Percentiles rank a stretch among this genome's conserved stretches.
phyloP scores from a whole-genome alignment of 805 yeast species.

The Saccharomycopsis sp. region DNA sequence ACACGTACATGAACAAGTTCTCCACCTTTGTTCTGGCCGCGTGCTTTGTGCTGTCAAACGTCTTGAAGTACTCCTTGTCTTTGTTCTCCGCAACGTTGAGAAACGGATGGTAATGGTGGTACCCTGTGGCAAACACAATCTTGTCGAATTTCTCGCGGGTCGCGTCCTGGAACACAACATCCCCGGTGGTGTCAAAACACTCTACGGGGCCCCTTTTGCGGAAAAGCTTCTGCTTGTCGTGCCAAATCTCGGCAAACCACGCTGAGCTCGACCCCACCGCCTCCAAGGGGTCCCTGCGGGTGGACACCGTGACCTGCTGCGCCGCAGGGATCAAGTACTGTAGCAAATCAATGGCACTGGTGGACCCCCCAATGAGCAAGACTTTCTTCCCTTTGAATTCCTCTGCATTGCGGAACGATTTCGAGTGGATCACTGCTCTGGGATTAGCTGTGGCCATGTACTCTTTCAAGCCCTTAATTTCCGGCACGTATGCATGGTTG shows the following conservation, averaged over 20 bases:
- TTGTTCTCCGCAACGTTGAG: slow-evolving; percentile 21
- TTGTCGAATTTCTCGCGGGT: slow-evolving; percentile 30
- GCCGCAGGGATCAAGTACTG: slow-evolving; percentile 33
- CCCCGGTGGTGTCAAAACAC: slow-evolving; percentile 23
- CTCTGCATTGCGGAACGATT: not conserved
- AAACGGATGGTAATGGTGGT: slow-evolving; percentile 39
- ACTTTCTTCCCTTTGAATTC: slow-evolving; percentile 23
- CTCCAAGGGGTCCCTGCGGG: slow-evolving; percentile 41
- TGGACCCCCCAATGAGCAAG: slow-evolving; percentile 35
- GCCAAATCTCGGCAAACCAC: slow-evolving; percentile 34
- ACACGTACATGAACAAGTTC: not conserved
- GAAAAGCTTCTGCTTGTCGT: slow-evolving; percentile 29
- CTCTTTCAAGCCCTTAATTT: slow-evolving; percentile 25
- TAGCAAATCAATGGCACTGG: slow-evolving; percentile 36
- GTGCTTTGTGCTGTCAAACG: too few species aligned
- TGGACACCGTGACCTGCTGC: slow-evolving; percentile 21
- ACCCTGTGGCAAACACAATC: slow-evolving; percentile 44
- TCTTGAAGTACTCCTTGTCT: too few species aligned
- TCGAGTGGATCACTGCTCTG: not conserved
- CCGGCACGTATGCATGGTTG: slow-evolving; percentile 33
- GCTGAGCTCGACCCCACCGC: slow-evolving; percentile 47
- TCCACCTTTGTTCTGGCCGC: not conserved
- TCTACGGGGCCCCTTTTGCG: slow-evolving; percentile 27
- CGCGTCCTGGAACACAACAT: slow-evolving; percentile 30
- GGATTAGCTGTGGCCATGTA: too few species aligned